phyloP scores from a whole-genome alignment of 179 eudicot species.

The Spinacia oleracea region DNA sequence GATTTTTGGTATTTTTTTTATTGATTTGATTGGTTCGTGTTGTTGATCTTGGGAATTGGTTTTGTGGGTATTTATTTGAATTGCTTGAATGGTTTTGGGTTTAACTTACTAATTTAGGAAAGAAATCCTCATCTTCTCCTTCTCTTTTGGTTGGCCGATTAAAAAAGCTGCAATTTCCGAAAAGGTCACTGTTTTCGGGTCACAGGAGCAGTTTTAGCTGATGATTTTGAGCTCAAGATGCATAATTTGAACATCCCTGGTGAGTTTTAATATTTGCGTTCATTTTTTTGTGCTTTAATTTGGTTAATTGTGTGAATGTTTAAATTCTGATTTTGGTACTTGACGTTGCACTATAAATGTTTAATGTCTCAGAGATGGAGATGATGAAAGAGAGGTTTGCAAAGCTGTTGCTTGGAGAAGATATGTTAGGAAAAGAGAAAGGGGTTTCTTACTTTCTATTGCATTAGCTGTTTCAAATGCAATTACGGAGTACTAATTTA shows the following conservation, averaged over 20 bases:
- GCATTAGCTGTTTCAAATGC: conserved; percentile 81
- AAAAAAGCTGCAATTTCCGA: conserved; percentile 40
- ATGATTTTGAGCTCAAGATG: conserved; percentile 41
- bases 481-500: conserved; percentile 71
- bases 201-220: conserved; percentile 26
- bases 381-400: conserved; percentile 82
- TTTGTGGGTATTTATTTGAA: no score
- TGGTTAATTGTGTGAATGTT: neutral
- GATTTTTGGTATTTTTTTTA: no score
- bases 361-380: conserved; percentile 56
- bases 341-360: conserved; percentile 9
- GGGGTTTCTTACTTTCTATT: conserved; percentile 73
- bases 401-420: conserved; percentile 76
- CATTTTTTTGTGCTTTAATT: neutral
- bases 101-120: conserved; percentile 14
- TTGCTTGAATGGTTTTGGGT: no score
- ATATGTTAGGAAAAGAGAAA: conserved; percentile 86
- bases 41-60: no score
- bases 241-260: conserved; percentile 49
- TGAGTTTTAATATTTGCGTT: conserved; percentile 14
- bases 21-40: no score
- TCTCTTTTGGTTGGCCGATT: conserved; percentile 66
- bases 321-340: no score
- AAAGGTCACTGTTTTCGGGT: conserved; percentile 30
- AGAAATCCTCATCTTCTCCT: conserved; percentile 36